Conservation (phyloP, 1,284 basidiomycete genomes). For the Takashimella koratensis region DNA sequence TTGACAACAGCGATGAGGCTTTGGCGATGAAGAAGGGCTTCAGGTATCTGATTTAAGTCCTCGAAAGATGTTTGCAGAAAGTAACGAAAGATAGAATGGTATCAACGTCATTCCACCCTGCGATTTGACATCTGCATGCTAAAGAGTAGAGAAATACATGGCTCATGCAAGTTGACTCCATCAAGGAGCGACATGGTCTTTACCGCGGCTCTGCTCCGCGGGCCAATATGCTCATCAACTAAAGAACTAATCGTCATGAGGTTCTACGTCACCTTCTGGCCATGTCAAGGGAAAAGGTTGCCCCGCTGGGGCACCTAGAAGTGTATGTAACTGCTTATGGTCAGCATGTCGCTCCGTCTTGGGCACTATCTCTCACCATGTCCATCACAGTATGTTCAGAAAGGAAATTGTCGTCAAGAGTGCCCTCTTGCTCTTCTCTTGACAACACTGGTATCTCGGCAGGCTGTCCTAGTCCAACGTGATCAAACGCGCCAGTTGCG, state of each 20-base stretch:
- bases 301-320: slow-evolving; percentile 5
- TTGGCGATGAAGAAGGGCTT: slow-evolving; percentile 49
- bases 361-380: not conserved
- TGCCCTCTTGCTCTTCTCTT: not conserved
- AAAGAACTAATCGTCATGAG: too few species aligned
- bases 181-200: too few species aligned
- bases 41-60: slow-evolving; percentile 47
- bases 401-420: not conserved
- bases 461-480: not conserved
- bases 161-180: too few species aligned
- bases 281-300: slow-evolving; percentile 7
- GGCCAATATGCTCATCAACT: too few species aligned
- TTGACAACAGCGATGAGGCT: slow-evolving; percentile 39
- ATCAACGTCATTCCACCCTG: too few species aligned
- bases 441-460: not conserved
- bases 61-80: too few species aligned
- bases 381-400: not conserved
- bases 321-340: slow-evolving; percentile 1
- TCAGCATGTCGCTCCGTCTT: not conserved
- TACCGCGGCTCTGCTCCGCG: too few species aligned
- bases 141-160: too few species aligned
- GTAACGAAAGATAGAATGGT: too few species aligned
- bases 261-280: too few species aligned
- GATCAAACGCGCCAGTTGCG: too few species aligned
- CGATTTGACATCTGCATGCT: too few species aligned